Evolutionary conservation across 1,284 basidiomycete genomes (phyloP).

Genomic region (Sporisorium scitamineum): DNA sequence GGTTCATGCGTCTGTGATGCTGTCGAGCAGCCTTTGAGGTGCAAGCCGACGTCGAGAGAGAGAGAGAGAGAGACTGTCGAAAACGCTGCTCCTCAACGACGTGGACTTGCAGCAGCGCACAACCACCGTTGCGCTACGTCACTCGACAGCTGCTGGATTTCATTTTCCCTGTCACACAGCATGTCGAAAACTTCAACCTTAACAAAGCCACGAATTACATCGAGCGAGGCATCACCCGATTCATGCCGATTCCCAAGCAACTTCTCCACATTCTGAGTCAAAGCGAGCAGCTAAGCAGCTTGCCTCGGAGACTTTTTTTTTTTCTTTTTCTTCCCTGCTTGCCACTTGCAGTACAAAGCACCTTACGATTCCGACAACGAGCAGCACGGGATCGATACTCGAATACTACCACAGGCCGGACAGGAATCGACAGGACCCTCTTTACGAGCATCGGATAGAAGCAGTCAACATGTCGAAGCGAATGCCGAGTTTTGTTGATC

Average conservation of each 20-base stretch:
- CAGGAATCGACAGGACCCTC: not conserved
- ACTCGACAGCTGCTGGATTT: slow-evolving; percentile 24
- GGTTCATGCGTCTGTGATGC: not conserved
- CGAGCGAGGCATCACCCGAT: not conserved
- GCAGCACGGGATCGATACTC: not conserved
- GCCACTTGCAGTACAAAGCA: not conserved
- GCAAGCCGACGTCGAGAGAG: not conserved
- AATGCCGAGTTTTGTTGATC: slow-evolving; percentile 51
- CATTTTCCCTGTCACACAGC: slow-evolving; percentile 13
- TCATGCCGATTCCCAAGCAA: not conserved
- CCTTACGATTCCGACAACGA: not conserved
- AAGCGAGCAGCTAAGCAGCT: slow-evolving; percentile 2
- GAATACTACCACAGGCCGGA: not conserved
- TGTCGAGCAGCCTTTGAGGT: not conserved
- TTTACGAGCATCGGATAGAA: not conserved
- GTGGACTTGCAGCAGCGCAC: not conserved
- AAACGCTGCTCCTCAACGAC: not conserved
- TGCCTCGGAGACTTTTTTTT: not conserved
- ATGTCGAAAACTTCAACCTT: not conserved
- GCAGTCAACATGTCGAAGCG: slow-evolving; percentile 39
- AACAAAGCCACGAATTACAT: not conserved
- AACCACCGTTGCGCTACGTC: slow-evolving; percentile 17
- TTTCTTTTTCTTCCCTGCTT: not conserved
- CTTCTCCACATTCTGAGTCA: slow-evolving; percentile 28
- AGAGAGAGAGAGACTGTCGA: not conserved